Percentiles rank a stretch among this genome's conserved stretches.
Evolutionary conservation across 2,329 filamentous ascomycete species (phyloP).

Genomic region (Septoria linicola): DNA sequence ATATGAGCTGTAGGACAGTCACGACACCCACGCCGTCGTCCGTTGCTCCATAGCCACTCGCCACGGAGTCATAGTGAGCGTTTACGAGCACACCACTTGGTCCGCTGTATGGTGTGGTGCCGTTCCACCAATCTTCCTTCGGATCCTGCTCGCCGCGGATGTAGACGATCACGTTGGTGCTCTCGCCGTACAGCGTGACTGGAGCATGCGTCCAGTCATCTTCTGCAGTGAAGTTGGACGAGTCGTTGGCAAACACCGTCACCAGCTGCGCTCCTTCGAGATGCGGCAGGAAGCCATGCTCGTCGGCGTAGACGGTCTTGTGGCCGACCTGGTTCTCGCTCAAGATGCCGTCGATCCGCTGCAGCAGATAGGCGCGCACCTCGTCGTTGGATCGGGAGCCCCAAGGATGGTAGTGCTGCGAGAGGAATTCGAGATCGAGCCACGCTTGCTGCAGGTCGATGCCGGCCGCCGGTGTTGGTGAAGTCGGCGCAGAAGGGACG

Average conservation of each 20-base stretch:
- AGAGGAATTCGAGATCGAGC: conserved; percentile 76
- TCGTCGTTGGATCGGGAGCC: conserved; percentile 69
- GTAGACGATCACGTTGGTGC: conserved; percentile 88
- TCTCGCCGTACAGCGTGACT: conserved; percentile 75
- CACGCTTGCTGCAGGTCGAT: conserved; percentile 84
- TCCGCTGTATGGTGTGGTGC: conserved; percentile 41
- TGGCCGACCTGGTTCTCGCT: conserved; percentile 57
- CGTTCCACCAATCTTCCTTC: conserved; percentile 70
- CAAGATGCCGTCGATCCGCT: conserved; percentile 69
- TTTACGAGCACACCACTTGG: conserved; percentile 82
- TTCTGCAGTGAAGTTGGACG: conserved; percentile 70
- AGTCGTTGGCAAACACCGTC: conserved; percentile 74
- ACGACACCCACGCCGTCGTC: conserved; percentile 91
- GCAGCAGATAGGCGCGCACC: conserved; percentile 72
- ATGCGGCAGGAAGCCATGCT: conserved; percentile 36
- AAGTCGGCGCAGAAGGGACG: conserved; percentile 69
- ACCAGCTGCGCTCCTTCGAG: conserved; percentile 33
- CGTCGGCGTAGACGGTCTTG: conserved; percentile 32
- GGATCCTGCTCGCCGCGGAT: conserved; percentile 76
- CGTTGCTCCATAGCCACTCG: conserved; percentile 87
- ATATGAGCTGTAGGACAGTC: conserved; percentile 79
- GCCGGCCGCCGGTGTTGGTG: conserved; percentile 56
- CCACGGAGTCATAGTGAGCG: conserved; percentile 91
- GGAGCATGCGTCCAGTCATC: conserved; percentile 29
- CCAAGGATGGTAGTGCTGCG: conserved; percentile 70